Conservation (phyloP, 2,329 filamentous ascomycete species). For the Shiraia bambusicola region DNA sequence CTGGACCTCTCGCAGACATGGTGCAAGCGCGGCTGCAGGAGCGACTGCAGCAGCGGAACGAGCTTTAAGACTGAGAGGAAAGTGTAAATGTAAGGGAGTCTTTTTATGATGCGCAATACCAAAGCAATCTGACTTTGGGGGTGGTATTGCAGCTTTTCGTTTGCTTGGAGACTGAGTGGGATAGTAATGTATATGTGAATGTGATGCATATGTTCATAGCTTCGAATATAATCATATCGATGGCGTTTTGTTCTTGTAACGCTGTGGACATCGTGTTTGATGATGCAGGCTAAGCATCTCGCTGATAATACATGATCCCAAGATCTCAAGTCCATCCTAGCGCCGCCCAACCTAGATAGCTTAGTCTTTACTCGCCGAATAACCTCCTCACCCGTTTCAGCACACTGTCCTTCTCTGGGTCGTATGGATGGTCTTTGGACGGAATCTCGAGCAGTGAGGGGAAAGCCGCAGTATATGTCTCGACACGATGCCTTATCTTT, state of each 20-base stretch:
- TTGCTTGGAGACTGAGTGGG: not conserved
- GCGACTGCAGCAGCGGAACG: constrained; percentile 29
- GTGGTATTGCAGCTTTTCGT: constrained; percentile 2
- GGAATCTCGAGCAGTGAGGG: constrained; percentile 96
- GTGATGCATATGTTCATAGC: constrained; percentile 6
- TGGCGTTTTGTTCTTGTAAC: not conserved
- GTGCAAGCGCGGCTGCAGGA: constrained; percentile 35
- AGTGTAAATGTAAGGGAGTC: constrained; percentile 5
- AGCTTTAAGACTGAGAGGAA: constrained; percentile 25
- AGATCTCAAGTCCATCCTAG: constrained; percentile 1
- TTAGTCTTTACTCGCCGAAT: constrained; percentile 64
- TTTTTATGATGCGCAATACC: constrained; percentile 19
- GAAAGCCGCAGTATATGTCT: constrained; percentile 91
- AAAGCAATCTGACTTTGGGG: constrained; percentile 14
- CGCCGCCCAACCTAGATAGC: not conserved
- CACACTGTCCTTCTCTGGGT: constrained; percentile 98
- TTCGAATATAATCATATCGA: constrained; percentile 8
- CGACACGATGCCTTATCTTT: constrained; percentile 85
- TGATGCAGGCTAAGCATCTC: not conserved
- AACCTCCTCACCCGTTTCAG: constrained; percentile 78
- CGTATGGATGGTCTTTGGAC: constrained; percentile 98
- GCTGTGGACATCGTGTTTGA: too few species aligned
- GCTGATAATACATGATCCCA: constrained; percentile 1
- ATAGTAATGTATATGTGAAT: constrained; percentile 25
- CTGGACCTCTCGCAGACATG: constrained; percentile 39